These are phyloP conservation scores for Multifurca ochricompacta DNA, from an alignment of 768 basidiomycete genomes.

Conservation along the genomic window DNA sequence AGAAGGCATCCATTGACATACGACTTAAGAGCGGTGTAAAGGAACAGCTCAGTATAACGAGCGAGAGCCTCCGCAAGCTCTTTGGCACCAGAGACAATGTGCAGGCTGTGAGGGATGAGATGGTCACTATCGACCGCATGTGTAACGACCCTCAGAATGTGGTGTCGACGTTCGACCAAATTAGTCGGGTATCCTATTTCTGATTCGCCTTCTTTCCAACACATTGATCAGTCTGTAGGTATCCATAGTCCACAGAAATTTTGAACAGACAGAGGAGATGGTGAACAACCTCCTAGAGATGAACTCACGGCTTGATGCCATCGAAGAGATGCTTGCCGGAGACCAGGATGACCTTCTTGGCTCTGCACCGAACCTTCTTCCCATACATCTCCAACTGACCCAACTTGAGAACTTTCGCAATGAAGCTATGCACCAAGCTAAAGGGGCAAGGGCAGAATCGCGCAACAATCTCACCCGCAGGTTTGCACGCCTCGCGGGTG, in stretches of 20 bases:
- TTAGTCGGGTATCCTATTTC: conserved; percentile 65
- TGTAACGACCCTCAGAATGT: conserved; percentile 68
- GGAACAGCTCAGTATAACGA: conserved; percentile 85
- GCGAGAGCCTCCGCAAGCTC: conserved; percentile 79
- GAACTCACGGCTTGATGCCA: conserved; percentile 70
- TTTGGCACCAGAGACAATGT: conserved; percentile 70
- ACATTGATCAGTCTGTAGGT: conserved; percentile 45
- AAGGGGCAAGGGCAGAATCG: conserved; percentile 62
- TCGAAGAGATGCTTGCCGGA: conserved; percentile 68
- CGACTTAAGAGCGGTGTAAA: conserved; percentile 86
- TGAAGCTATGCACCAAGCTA: conserved; percentile 90
- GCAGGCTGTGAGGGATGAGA: conserved; percentile 78
- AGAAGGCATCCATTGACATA: conserved; percentile 89
- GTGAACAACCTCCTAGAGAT: conserved; percentile 91
- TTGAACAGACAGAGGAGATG: conserved; percentile 93
- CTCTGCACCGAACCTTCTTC: conserved; percentile 80
- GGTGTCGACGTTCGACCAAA: conserved; percentile 90
- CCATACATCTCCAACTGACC: conserved; percentile 86
- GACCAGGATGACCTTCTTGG: conserved; percentile 78
- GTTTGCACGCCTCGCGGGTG: conserved; percentile 78
- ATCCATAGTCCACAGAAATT: conserved; percentile 91
- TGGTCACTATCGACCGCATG: conserved; percentile 69
- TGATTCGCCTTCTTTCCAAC: not conserved
- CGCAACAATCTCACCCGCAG: conserved; percentile 62
- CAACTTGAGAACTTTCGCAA: conserved; percentile 92